Percentiles rank a stretch among this genome's conserved stretches.
Evolutionary conservation across 192 early-diverging fungal species (phyloP).

Genomic region (Backusella tarrabulga): DNA sequence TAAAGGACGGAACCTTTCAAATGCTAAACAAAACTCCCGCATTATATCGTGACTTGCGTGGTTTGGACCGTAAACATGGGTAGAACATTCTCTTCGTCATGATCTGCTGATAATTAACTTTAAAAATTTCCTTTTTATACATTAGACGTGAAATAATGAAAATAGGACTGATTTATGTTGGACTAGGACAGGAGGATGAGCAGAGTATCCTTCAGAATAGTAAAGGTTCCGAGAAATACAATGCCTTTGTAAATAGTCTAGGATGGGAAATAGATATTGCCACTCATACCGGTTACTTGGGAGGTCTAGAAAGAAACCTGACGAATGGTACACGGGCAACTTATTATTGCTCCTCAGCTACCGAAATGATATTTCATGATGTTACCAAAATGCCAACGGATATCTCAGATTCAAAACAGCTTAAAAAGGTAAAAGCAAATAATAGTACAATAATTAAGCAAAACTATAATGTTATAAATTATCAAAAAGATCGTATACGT

Average conservation of each 20-base stretch:
- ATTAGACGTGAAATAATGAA: slow-evolving; percentile 85
- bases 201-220: slow-evolving; percentile 79
- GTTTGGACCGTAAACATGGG: slow-evolving; percentile 79
- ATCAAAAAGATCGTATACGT: background rate
- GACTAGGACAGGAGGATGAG: slow-evolving; percentile 88
- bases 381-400: slow-evolving; percentile 86
- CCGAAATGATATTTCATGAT: slow-evolving; percentile 94
- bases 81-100: slow-evolving; percentile 24
- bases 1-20: slow-evolving; percentile 68
- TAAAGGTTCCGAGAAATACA: slow-evolving; percentile 69
- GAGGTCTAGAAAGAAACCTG: slow-evolving; percentile 82
- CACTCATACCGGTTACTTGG: slow-evolving; percentile 81
- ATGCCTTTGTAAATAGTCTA: slow-evolving; percentile 83
- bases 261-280: slow-evolving; percentile 93
- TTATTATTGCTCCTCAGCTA: slow-evolving; percentile 82
- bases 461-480: background rate
- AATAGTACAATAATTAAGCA: background rate
- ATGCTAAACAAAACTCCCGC: slow-evolving; percentile 65
- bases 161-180: slow-evolving; percentile 90
- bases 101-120: slow-evolving; percentile 5
- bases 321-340: slow-evolving; percentile 74
- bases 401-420: slow-evolving; percentile 73
- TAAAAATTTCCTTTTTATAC: background rate
- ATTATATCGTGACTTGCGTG: slow-evolving; percentile 71
- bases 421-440: slow-evolving; percentile 77